These are phyloP conservation scores for Glycine latifolia DNA, from an alignment of 306 rosid genomes.

Conservation along the genomic window DNA sequence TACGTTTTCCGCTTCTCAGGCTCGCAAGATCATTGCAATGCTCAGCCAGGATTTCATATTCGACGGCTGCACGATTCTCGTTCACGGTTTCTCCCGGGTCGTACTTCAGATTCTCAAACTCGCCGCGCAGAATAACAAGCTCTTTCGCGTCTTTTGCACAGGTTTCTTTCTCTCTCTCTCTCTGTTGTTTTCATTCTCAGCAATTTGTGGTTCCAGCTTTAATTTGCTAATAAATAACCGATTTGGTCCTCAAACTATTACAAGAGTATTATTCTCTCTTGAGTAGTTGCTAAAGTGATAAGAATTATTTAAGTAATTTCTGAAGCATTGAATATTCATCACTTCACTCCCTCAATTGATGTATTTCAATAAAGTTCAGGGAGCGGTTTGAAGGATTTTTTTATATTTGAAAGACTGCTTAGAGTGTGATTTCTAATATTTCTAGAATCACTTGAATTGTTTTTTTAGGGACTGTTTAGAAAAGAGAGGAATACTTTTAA, in stretches of 20 bases:
- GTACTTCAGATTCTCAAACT: conserved; percentile 82
- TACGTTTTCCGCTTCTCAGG: conserved; percentile 60
- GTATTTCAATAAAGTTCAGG: no score
- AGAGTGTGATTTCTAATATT: not conserved
- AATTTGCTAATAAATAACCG: no score
- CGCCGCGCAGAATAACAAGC: conserved; percentile 82
- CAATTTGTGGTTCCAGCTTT: no score
- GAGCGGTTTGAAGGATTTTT: no score
- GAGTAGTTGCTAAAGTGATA: no score
- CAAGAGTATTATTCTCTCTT: no score
- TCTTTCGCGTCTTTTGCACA: conserved; percentile 90
- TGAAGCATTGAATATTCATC: no score
- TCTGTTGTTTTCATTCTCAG: no score
- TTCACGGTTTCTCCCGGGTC: conserved; percentile 94
- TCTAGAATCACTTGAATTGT: not conserved
- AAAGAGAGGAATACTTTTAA: not conserved
- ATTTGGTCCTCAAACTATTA: no score
- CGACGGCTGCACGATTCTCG: conserved; percentile 93
- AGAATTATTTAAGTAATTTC: no score
- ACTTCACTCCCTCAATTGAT: not conserved
- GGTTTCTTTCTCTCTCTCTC: conserved; percentile 48
- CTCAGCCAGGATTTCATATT: conserved; percentile 91
- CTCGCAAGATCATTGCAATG: conserved; percentile 90
- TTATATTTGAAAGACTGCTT: no score
- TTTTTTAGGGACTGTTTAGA: no score